A percentile compares a stretch with the other conserved stretches of the same genome.
Conservation (phyloP, 352 stramenopile genomes). For the Aphanomyces astaci region DNA sequence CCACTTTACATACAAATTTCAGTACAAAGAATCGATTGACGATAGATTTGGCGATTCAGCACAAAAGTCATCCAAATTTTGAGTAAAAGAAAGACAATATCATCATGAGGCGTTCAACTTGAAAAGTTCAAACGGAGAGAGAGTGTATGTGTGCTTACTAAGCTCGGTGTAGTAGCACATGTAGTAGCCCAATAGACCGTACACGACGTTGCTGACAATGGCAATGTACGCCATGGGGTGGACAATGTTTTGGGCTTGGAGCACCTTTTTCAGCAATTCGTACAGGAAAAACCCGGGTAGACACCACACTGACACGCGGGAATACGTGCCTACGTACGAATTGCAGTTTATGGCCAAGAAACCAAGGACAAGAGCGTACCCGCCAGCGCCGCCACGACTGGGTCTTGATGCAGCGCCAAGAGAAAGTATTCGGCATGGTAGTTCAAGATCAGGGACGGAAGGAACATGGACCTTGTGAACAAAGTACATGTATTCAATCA, state of each 20-base stretch:
- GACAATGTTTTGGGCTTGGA: slow-evolving; percentile 35
- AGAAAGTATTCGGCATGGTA: slow-evolving; percentile 9
- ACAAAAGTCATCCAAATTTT: too few species aligned
- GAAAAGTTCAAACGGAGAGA: background rate
- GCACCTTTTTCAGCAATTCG: slow-evolving; percentile 35
- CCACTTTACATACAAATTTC: too few species aligned
- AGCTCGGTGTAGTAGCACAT: slow-evolving; percentile 16
- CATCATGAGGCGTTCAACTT: too few species aligned
- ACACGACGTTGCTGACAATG: slow-evolving; percentile 21
- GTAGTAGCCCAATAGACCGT: slow-evolving; percentile 5
- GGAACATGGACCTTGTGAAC: background rate
- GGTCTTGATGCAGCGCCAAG: background rate
- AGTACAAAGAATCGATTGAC: too few species aligned
- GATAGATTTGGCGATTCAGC: too few species aligned
- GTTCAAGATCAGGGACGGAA: slow-evolving; percentile 6
- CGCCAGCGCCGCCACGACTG: background rate
- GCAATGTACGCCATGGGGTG: slow-evolving; percentile 33
- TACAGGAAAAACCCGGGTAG: slow-evolving; percentile 36
- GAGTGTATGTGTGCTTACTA: background rate
- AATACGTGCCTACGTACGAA: slow-evolving; percentile 29
- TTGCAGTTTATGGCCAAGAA: slow-evolving; percentile 23
- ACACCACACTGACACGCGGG: background rate
- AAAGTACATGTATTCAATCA: too few species aligned
- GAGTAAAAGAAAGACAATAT: too few species aligned
- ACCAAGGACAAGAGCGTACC: background rate